Conservation (phyloP, 768 basidiomycete species). For the Leccinum uliginosum region DNA sequence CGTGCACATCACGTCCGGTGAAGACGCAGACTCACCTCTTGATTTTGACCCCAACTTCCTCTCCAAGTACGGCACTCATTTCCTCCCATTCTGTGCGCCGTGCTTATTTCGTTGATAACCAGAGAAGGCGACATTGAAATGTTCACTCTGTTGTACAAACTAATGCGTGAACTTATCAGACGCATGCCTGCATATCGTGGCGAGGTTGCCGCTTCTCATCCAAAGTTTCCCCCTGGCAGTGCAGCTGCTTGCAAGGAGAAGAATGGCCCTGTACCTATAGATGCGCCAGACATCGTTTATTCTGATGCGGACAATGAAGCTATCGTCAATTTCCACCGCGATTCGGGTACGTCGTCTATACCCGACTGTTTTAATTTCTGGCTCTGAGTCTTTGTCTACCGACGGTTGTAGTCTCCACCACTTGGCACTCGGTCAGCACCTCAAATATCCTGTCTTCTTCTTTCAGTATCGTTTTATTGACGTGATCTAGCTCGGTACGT, state of each 20-base stretch:
- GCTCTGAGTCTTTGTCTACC: not conserved
- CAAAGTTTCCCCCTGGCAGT: slow-evolving; percentile 28
- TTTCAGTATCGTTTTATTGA: not conserved
- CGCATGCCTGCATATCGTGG: slow-evolving; percentile 40
- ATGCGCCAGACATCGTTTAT: not conserved
- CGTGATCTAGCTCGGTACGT: slow-evolving; percentile 37
- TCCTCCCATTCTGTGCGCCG: not conserved
- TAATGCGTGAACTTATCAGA: slow-evolving; percentile 47
- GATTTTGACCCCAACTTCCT: slow-evolving; percentile 45
- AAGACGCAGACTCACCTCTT: slow-evolving; percentile 38
- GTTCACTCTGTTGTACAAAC: slow-evolving; percentile 53
- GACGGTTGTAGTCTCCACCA: not conserved
- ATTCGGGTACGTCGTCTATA: not conserved
- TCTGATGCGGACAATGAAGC: not conserved
- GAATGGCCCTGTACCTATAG: slow-evolving; percentile 12
- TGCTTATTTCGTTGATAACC: not conserved
- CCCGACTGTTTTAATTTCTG: too few species aligned
- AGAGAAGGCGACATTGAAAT: slow-evolving; percentile 38
- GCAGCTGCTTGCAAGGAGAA: slow-evolving; percentile 21
- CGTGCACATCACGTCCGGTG: slow-evolving; percentile 43
- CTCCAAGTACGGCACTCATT: slow-evolving; percentile 32
- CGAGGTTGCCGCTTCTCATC: slow-evolving; percentile 18
- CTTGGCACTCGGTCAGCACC: not conserved
- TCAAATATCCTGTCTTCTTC: too few species aligned
- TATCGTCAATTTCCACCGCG: not conserved